A percentile compares a stretch with the other conserved stretches of the same genome.
These are phyloP conservation scores for Exidia glandulosa DNA, from an alignment of 768 basidiomycete genomes.

Conservation along the genomic window DNA sequence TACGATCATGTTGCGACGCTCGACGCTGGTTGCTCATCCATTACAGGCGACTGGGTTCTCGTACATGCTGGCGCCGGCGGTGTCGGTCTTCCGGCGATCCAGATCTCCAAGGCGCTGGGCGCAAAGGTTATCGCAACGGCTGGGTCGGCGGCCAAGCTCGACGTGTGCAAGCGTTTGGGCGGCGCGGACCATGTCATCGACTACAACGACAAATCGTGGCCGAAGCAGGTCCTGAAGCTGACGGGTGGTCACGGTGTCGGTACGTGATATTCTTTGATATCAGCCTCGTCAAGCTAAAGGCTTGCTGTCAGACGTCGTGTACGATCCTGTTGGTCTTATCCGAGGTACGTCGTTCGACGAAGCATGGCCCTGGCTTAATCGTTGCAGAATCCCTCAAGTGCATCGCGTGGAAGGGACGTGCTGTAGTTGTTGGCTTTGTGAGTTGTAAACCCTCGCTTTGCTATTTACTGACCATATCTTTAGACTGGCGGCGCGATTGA, in stretches of 20 bases:
- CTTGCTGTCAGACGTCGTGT: slow-evolving; percentile 44
- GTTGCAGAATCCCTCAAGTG: slow-evolving; percentile 75
- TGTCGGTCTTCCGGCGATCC: slow-evolving; percentile 70
- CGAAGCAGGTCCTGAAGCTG: slow-evolving; percentile 75
- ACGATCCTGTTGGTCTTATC: slow-evolving; percentile 78
- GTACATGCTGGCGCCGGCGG: slow-evolving; percentile 95
- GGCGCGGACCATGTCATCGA: slow-evolving; percentile 78
- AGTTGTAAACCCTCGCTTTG: neutral
- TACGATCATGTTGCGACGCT: slow-evolving; percentile 16
- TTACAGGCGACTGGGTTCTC: slow-evolving; percentile 76
- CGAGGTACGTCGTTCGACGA: slow-evolving; percentile 29
- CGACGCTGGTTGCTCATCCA: neutral
- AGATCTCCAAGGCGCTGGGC: slow-evolving; percentile 50
- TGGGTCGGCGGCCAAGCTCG: slow-evolving; percentile 66
- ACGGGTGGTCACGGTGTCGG: slow-evolving; percentile 77
- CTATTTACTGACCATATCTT: slow-evolving; percentile 21
- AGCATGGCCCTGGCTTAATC: slow-evolving; percentile 8
- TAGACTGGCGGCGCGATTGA: slow-evolving; percentile 13
- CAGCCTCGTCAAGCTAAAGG: neutral
- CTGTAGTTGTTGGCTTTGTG: slow-evolving; percentile 89
- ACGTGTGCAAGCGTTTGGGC: slow-evolving; percentile 61
- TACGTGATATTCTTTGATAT: slow-evolving; percentile 9
- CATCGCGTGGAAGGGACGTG: slow-evolving; percentile 88
- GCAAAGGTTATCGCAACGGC: slow-evolving; percentile 94
- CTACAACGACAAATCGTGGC: slow-evolving; percentile 70